Evolutionary conservation across 2,329 filamentous ascomycete genomes (phyloP), one percentile per base, ranked within the genome.

Genomic region (Penicillium sumatraense): DNA sequence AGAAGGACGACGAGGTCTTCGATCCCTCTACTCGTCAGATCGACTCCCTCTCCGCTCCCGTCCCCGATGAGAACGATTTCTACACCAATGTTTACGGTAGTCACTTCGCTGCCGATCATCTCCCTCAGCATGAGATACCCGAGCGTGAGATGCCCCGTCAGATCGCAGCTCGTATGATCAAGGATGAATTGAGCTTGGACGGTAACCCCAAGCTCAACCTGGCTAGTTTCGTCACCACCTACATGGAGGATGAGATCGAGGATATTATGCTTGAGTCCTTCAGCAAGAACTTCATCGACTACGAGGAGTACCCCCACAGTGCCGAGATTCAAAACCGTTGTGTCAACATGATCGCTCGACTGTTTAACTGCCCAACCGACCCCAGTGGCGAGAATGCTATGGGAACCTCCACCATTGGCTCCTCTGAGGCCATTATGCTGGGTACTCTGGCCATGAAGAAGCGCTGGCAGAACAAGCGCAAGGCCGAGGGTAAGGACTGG

Each of bases 231-330:
- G 92, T 96, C 62, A 96, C 93, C 1, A 97, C 93, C 1, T 97
- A 96, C 80, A 97, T 96, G 92, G 93, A 97, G 79, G 90, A 96
- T 42, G 93, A 97, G 75, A 93, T 89, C 18, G 93, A 97, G 78
- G 92, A 96, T 77, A 89, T 97, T 76, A 98, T 98, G 93, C 80
- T 87, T 62, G 91, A 97, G 62, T 86, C 89, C 50, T 91, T 97
- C 73, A 86, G 89, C 73, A 97, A 96, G 77, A 98, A 98, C 82
- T 97, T 97, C 74, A 93, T 93, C 75, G 89, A 93, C 72, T 93
- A 92, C 72, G 89, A 93, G 71, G 89, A 92, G 73, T 93, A 93
- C 69, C 89, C 89, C 1, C 88, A 90, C 71, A 87, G 87, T 0
- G 89, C 89, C 51, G 89, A 92, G 62, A 91, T 93, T 71, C 93